Base-by-base conservation (phyloP, 2,329 filamentous ascomycete genomes). In the Pseudocercospora cruenta region DNA sequence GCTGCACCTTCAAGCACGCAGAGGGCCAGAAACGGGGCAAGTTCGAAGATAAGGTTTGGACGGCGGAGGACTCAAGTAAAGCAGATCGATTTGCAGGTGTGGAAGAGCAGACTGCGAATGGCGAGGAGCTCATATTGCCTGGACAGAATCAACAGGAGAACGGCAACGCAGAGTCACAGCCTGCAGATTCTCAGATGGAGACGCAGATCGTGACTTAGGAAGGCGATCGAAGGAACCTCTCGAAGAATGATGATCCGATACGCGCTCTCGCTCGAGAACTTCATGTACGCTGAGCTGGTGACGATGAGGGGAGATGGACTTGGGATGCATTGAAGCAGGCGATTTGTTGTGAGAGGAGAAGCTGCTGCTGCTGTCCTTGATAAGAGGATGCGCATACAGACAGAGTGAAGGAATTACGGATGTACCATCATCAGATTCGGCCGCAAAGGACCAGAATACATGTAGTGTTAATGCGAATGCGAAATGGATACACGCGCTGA, bases 21-120 rank as follows among this genome's bases (percentile, higher is more conserved):
- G 93, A 96, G 62, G 95, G 94, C 12, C 95, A 99, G 76, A 86
- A 87, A 82, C 88, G 92, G 72, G 93, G 91, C 59, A 88, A 87
- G 14, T 94, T 93, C 80, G 87, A 90, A 67, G 92, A 96, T 78
- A 97, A 96, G 81, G 92, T 96, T 28, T 98, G 94, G 94, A 93
- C 90, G 19, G 87, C 92, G 2, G 86, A 85, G 39, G 81, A 68
- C 51, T 66, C 69, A 21, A 69, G 72, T 21, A 75, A 73, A 65
- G 66, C 67, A 12, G 71, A 74, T 9, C 63, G 74, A 10, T 76
- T 75, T 39, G 71, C 70, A 33, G 71, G 70, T 39, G 64, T 75
- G 51, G 66, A 69, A 22, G 65, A 65, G 65, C 63, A 67, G 43
- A 67, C 62, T 24, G 72, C 71, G 8, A 65, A 67, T 12, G 69